Evolutionary conservation across 768 basidiomycete species (phyloP).

Genomic region (Trametes cubensis): DNA sequence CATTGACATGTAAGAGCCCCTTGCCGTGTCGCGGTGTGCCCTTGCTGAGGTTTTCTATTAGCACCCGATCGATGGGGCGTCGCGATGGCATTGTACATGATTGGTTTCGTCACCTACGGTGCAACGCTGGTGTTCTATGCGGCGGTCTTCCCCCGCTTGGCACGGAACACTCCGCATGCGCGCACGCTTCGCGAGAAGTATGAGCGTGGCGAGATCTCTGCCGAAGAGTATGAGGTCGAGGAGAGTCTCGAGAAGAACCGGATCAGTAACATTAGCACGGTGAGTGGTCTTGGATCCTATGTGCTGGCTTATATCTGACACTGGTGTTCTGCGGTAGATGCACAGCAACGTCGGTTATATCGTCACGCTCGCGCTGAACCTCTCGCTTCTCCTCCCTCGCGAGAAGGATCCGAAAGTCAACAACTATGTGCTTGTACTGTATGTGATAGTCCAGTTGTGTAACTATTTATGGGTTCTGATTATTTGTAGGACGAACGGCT

Average conservation of each 20-base stretch:
- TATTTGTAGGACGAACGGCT: conserved; percentile 59
- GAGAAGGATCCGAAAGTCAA: conserved; percentile 61
- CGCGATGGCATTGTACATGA: conserved; percentile 79
- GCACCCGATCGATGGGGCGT: conserved; percentile 70
- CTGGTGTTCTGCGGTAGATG: conserved; percentile 37
- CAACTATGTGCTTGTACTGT: conserved; percentile 77
- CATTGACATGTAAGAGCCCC: conserved; percentile 58
- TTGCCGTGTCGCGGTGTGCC: background rate
- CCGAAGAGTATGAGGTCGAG: conserved; percentile 69
- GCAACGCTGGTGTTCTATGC: conserved; percentile 83
- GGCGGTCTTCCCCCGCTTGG: conserved; percentile 77
- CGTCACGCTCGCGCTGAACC: conserved; percentile 61
- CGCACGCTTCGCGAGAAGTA: conserved; percentile 56
- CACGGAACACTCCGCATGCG: conserved; percentile 72
- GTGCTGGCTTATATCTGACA: background rate
- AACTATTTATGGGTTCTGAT: background rate
- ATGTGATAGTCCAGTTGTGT: conserved; percentile 13
- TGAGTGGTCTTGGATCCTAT: conserved; percentile 34
- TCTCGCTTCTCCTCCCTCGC: conserved; percentile 71
- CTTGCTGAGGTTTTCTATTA: background rate
- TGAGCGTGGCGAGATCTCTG: conserved; percentile 58
- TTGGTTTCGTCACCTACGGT: conserved; percentile 78
- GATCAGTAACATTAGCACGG: conserved; percentile 84
- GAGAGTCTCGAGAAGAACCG: conserved; percentile 83
- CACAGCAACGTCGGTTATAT: conserved; percentile 82